These are phyloP conservation scores for Blastocystis sp. DNA, from an alignment of 352 stramenopile genomes.

Conservation along the genomic window DNA sequence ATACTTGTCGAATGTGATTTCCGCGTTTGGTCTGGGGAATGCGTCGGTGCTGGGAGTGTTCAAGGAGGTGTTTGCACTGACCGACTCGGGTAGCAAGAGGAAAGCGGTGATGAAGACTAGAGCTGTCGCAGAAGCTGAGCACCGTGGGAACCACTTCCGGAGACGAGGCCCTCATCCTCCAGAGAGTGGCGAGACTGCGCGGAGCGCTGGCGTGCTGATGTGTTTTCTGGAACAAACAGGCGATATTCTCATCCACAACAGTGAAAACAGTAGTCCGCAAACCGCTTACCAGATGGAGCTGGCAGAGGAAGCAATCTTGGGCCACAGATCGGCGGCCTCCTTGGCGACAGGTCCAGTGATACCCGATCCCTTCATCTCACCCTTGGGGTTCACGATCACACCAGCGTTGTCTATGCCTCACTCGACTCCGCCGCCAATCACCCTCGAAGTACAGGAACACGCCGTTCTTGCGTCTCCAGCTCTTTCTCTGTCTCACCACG, in stretches of 20 bases:
- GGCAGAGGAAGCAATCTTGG: too few species aligned
- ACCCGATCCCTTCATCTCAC: too few species aligned
- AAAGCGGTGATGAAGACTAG: background rate
- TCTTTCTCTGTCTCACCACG: too few species aligned
- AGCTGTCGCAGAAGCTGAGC: conserved; percentile 17
- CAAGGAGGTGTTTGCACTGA: background rate
- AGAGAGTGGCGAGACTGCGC: conserved; percentile 1
- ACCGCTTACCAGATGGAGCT: too few species aligned
- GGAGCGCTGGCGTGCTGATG: background rate
- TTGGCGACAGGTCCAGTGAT: too few species aligned
- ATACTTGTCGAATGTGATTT: conserved; percentile 30
- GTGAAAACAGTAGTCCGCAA: too few species aligned
- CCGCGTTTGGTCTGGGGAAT: conserved; percentile 25
- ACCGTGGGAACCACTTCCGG: background rate
- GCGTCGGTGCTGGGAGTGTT: background rate
- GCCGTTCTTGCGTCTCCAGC: too few species aligned
- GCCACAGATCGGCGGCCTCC: too few species aligned
- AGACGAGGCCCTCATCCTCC: background rate
- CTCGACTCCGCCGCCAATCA: too few species aligned
- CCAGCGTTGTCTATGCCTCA: too few species aligned
- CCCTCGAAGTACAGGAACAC: too few species aligned
- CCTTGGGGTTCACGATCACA: too few species aligned
- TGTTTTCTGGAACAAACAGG: conserved; percentile 8
- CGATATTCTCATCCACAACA: conserved; percentile 22
- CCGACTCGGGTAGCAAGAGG: background rate